Evolutionary conservation across 345 rosid genomes (phyloP), one percentile per base, ranked within the genome.

Genomic region (Lumnitzera littorea): DNA sequence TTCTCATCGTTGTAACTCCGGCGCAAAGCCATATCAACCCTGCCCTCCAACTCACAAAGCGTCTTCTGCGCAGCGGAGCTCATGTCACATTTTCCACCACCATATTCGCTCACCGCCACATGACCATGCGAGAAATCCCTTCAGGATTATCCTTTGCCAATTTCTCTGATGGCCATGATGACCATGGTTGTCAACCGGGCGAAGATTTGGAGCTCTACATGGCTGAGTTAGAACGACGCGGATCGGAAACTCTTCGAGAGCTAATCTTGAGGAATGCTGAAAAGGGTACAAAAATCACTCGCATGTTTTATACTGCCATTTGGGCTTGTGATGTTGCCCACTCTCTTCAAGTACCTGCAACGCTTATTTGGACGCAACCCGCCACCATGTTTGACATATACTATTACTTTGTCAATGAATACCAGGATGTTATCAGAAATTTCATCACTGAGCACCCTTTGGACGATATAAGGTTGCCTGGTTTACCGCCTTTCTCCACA

Each of bases 1-100:
- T 81, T 67, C 74, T 85, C 27, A 58, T 85, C 0, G 68, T 88
- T 20, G 56, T 81, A 0, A 78, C 31, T 27, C 84, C 90, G 0
- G 75, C 74, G 0, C 88, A 76, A 63, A 89, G 96, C 58, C 90
- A 85, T 75, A 63, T 88, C 15, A 83, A 85, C 60, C 96, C 91
- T 0, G 46, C 75, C 24, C 73, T 83, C 48, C 79, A 78, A 24
- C 65, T 85, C 48, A 84, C 90, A 62, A 78, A 70, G 69, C 76
- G 86, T 20, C 77, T 88, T 43, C 56, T 79, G 25, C 64, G 67
- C 60, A 24, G 65, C 2, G 90, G 91, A 0, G 73, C 68, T 8
- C 68, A 29, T 1, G 80, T 83, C 65, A 82, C 87, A 24, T 69
- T 78, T 46, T 51, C 78, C 43, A 85, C 80, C 43, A 50, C 63